Percentiles rank a stretch among this genome's conserved stretches.
Conservation (phyloP, 1,284 basidiomycete genomes). For the Cutaneotrichosporon sp. region DNA sequence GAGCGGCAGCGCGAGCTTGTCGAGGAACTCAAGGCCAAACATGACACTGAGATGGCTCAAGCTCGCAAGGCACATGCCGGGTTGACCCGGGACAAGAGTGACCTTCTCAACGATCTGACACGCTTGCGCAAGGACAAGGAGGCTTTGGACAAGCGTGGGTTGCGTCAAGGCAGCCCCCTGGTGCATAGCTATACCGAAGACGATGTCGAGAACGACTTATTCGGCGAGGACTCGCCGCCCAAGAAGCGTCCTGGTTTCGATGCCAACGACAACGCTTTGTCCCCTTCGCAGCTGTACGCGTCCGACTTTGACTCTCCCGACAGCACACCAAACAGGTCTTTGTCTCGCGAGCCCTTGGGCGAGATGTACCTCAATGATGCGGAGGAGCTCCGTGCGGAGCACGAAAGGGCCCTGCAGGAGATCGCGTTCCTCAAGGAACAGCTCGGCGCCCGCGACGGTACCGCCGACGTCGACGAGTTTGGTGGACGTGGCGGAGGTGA, state of each 20-base stretch:
- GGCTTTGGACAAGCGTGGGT: slow-evolving; percentile 31
- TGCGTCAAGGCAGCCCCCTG: slow-evolving; percentile 48
- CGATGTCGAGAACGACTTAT: slow-evolving; percentile 64
- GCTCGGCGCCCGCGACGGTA: slow-evolving; percentile 11
- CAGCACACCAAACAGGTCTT: slow-evolving; percentile 54
- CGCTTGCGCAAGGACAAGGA: slow-evolving; percentile 55
- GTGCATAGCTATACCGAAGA: slow-evolving; percentile 54
- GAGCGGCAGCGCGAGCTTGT: slow-evolving; percentile 65
- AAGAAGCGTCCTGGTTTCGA: slow-evolving; percentile 59
- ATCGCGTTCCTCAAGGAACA: slow-evolving; percentile 36
- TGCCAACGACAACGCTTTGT: slow-evolving; percentile 53
- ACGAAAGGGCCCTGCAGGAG: slow-evolving; percentile 39
- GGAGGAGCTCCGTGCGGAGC: slow-evolving; percentile 42
- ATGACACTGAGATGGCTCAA: slow-evolving; percentile 85
- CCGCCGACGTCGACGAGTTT: slow-evolving; percentile 32
- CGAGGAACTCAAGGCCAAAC: slow-evolving; percentile 77
- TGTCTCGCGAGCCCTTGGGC: slow-evolving; percentile 38
- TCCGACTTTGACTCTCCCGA: slow-evolving; percentile 59
- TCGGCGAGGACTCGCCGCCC: slow-evolving; percentile 57
- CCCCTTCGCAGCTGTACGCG: slow-evolving; percentile 45
- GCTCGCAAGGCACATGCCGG: slow-evolving; percentile 81
- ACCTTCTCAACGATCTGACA: slow-evolving; percentile 76
- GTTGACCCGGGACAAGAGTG: slow-evolving; percentile 83
- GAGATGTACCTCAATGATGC: slow-evolving; percentile 45
- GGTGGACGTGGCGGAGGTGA: slow-evolving; percentile 14